phyloP scores from a whole-genome alignment of 345 rosid genomes.

The Nephelium lappaceum region DNA sequence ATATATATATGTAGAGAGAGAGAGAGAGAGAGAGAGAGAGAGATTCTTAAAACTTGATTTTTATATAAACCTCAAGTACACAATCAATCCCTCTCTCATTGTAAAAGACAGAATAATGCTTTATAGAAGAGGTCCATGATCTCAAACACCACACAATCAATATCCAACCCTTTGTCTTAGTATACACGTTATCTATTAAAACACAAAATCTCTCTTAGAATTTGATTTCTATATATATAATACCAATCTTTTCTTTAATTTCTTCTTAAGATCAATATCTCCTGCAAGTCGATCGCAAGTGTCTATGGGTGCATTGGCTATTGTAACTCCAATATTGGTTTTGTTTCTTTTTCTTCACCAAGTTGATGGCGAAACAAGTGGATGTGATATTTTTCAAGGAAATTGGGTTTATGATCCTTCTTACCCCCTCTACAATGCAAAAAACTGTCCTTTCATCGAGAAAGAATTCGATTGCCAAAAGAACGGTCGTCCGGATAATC shows the following conservation, averaged over 20 bases:
- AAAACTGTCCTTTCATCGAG: conserved; percentile 49
- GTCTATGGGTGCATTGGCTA: neutral
- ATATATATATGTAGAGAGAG: too few species aligned
- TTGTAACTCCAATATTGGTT: neutral
- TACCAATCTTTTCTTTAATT: too few species aligned
- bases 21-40: too few species aligned
- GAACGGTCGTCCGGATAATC: conserved; percentile 48
- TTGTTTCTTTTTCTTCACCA: neutral
- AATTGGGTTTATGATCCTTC: conserved; percentile 46
- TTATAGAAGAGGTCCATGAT: neutral
- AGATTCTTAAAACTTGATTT: too few species aligned
- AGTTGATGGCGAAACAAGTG: conserved; percentile 12
- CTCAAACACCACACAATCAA: conserved; percentile 7
- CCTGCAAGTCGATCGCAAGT: too few species aligned
- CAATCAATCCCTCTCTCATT: neutral
- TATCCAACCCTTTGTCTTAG: neutral
- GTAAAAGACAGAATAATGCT: neutral
- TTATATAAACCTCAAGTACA: too few species aligned
- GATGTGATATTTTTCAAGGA: conserved; percentile 38
- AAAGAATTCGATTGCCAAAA: conserved; percentile 45
- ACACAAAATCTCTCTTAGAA: neutral
- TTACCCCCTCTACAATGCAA: conserved; percentile 37
- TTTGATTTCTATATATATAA: neutral
- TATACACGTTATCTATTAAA: too few species aligned
- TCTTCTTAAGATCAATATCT: neutral